Percentiles rank a stretch among this genome's conserved stretches.
Conservation (phyloP, 129 eudicot genomes). For the Saussurea involucrata region DNA sequence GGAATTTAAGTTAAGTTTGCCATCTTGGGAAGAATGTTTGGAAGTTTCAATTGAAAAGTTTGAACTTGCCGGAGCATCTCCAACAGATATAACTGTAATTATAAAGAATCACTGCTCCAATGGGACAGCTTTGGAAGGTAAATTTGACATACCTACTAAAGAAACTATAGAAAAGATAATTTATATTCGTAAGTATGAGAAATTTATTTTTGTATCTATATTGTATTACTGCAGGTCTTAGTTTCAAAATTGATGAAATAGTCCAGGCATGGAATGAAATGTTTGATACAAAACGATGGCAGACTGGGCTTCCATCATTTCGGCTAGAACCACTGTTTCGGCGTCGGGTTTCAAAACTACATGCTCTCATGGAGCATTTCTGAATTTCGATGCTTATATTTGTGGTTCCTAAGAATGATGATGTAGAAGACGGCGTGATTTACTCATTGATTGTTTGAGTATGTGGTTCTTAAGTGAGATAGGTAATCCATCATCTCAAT, state of each 20-base stretch:
- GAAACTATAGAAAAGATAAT: not conserved
- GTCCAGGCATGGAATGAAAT: slow-evolving; percentile 98
- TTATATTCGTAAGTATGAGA: not conserved
- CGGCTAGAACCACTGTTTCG: slow-evolving; percentile 83
- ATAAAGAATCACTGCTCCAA: slow-evolving; percentile 91
- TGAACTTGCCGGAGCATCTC: slow-evolving; percentile 90
- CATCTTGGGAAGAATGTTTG: slow-evolving; percentile 93
- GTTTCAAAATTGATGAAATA: slow-evolving; percentile 86
- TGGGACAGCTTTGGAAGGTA: slow-evolving; percentile 74
- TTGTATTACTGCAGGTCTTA: slow-evolving; percentile 35
- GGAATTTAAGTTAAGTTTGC: slow-evolving; percentile 70
- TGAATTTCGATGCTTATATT: slow-evolving; percentile 17
- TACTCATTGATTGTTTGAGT: not conserved
- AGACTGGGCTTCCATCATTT: slow-evolving; percentile 62
- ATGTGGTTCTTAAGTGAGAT: not conserved
- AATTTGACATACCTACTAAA: not conserved
- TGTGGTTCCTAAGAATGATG: slow-evolving; percentile 11
- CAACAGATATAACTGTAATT: slow-evolving; percentile 81
- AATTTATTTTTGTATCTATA: not conserved
- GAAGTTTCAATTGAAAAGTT: slow-evolving; percentile 93
- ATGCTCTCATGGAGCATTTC: slow-evolving; percentile 61
- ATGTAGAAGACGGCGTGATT: not conserved
- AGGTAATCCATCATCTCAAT: slow-evolving; percentile 14
- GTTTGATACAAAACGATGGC: slow-evolving; percentile 97
- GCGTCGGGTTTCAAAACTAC: slow-evolving; percentile 67